Percentiles rank a stretch among this genome's conserved stretches.
Conservation (phyloP, 2,329 filamentous ascomycete genomes). For the Diatrype stigma region DNA sequence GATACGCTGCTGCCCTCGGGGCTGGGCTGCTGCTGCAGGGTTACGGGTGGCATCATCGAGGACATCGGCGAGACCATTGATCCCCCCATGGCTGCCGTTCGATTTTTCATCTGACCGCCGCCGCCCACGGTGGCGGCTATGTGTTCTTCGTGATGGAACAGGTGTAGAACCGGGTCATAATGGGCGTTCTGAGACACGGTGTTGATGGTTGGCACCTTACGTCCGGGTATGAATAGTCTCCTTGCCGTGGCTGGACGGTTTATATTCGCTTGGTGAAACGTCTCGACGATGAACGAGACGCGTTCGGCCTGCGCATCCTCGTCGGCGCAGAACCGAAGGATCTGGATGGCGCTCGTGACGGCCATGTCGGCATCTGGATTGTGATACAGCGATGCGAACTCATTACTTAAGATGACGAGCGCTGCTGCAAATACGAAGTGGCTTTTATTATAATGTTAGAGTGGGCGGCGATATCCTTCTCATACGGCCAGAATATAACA, state of each 20-base stretch:
- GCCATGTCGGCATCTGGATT: slow-evolving; percentile 37
- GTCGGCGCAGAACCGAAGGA: slow-evolving; percentile 45
- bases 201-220: slow-evolving; percentile 22
- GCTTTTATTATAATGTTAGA: too few relatives aligned
- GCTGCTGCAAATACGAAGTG: slow-evolving; percentile 54
- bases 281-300: slow-evolving; percentile 45
- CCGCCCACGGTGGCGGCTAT: slow-evolving; percentile 9
- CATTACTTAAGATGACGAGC: slow-evolving; percentile 52
- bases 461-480: too few relatives aligned
- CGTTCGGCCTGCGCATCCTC: slow-evolving; percentile 46
- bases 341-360: slow-evolving; percentile 39
- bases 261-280: slow-evolving; percentile 40
- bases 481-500: too few relatives aligned
- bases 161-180: slow-evolving; percentile 24
- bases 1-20: slow-evolving; percentile 24
- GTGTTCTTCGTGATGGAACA: slow-evolving; percentile 19
- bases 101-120: slow-evolving; percentile 11
- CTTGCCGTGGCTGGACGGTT: slow-evolving; percentile 20
- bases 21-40: slow-evolving; percentile 27
- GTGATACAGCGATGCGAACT: slow-evolving; percentile 47
- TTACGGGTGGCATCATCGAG: slow-evolving; percentile 18
- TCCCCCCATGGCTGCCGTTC: slow-evolving; percentile 11
- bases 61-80: slow-evolving; percentile 7
- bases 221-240: slow-evolving; percentile 20
- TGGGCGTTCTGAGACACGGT: slow-evolving; percentile 21